Conservation (phyloP, 2,329 filamentous ascomycete species). For the Colletotrichum zoysiae region DNA sequence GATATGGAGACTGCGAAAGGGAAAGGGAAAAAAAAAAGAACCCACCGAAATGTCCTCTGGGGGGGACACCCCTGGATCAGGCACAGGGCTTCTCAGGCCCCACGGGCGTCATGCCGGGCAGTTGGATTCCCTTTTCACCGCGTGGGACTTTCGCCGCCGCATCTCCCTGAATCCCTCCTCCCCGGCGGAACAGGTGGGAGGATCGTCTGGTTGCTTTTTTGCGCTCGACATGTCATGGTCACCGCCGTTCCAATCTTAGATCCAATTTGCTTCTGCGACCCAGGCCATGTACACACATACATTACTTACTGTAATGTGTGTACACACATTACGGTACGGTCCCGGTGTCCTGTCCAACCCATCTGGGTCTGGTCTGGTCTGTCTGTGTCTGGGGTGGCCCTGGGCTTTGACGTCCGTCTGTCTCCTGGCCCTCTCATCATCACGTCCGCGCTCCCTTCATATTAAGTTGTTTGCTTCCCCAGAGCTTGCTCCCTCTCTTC, state of each 20-base stretch:
- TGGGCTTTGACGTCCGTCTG: slow-evolving; percentile 38
- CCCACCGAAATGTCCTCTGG: slow-evolving; percentile 29
- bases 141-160: slow-evolving; percentile 42
- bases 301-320: background rate
- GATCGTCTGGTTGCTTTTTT: slow-evolving; percentile 44
- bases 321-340: slow-evolving; percentile 24
- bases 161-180: slow-evolving; percentile 41
- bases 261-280: slow-evolving; percentile 41
- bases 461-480: slow-evolving; percentile 42
- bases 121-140: slow-evolving; percentile 39
- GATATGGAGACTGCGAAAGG: slow-evolving; percentile 17
- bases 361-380: slow-evolving; percentile 42
- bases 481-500: slow-evolving; percentile 29
- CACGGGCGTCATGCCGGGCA: slow-evolving; percentile 43
- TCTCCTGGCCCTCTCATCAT: slow-evolving; percentile 43
- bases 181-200: slow-evolving; percentile 42
- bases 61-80: slow-evolving; percentile 41
- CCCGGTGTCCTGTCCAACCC: slow-evolving; percentile 43
- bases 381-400: slow-evolving; percentile 41
- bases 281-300: slow-evolving; percentile 32
- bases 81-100: slow-evolving; percentile 40
- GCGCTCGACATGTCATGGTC: slow-evolving; percentile 42
- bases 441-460: slow-evolving; percentile 41
- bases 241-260: slow-evolving; percentile 45
- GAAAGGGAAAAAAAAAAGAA: slow-evolving; percentile 1